phyloP scores from a whole-genome alignment of 495 filamentous ascomycete genomes.

The Penicillium canariense region DNA sequence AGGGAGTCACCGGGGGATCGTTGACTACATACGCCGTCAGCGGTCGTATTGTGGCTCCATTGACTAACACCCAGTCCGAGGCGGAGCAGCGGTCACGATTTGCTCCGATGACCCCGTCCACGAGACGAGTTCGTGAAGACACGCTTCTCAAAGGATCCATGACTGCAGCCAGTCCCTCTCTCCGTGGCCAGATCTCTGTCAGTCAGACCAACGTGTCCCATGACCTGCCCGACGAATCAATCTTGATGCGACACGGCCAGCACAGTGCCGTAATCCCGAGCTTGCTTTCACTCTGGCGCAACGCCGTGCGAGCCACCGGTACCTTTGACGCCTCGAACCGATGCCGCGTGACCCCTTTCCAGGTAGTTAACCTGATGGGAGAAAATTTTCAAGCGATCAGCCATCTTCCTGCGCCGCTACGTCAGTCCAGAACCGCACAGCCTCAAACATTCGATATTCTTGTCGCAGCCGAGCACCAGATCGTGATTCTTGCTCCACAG shows the following conservation, averaged over 20 bases:
- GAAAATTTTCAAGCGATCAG: conserved; percentile 60
- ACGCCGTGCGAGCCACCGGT: conserved; percentile 56
- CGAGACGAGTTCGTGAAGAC: conserved; percentile 60
- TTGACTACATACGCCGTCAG: conserved; percentile 65
- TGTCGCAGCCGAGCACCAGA: conserved; percentile 61
- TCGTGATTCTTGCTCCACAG: conserved; percentile 54
- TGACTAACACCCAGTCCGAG: conserved; percentile 31
- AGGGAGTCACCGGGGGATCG: conserved; percentile 63
- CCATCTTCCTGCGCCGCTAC: conserved; percentile 46
- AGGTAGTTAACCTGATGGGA: conserved; percentile 59
- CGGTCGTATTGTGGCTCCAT: conserved; percentile 58
- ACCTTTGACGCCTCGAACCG: conserved; percentile 51
- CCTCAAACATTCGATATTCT: conserved; percentile 56
- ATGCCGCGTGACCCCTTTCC: conserved; percentile 43
- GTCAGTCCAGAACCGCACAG: conserved; percentile 36
- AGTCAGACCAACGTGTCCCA: conserved; percentile 42
- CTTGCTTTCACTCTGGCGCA: conserved; percentile 66
- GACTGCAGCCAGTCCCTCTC: conserved; percentile 30
- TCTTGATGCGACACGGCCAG: conserved; percentile 66
- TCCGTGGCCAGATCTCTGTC: conserved; percentile 67
- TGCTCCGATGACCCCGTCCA: conserved; percentile 82
- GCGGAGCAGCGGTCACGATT: conserved; percentile 54
- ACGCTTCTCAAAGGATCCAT: conserved; percentile 49
- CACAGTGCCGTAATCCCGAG: conserved; percentile 61
- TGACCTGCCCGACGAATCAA: conserved; percentile 57